Evolutionary conservation across 371 early-diverging fungal species (phyloP).

Genomic region (Mortierella sp.): DNA sequence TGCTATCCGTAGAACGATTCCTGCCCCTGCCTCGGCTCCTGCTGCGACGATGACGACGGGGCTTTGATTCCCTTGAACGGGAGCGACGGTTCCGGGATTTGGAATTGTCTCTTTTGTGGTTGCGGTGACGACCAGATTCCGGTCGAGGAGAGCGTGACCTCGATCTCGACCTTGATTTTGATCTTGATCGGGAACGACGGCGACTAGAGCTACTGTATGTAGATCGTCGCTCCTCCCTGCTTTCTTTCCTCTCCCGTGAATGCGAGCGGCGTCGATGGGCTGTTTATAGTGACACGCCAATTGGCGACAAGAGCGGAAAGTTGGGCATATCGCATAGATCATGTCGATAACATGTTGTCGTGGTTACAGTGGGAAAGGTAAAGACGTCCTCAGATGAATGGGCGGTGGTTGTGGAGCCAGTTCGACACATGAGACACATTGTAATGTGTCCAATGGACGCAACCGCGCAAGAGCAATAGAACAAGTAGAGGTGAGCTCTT

Average conservation of each 20-base stretch:
- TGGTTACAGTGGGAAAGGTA: background rate
- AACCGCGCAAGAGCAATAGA: constrained; percentile 2
- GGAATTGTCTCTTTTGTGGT: constrained; percentile 13
- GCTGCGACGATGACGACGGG: constrained; percentile 30
- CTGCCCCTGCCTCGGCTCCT: constrained; percentile 12
- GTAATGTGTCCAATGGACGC: constrained; percentile 25
- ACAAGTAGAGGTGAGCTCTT: constrained; percentile 7
- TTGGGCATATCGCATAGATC: no score
- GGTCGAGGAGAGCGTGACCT: constrained; percentile 27
- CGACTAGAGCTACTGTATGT: constrained; percentile 7
- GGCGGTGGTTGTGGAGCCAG: background rate
- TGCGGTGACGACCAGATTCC: constrained; percentile 9
- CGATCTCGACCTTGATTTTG: constrained; percentile 25
- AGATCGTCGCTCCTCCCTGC: constrained; percentile 14
- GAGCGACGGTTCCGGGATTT: constrained; percentile 17
- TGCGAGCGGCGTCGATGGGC: constrained; percentile 39
- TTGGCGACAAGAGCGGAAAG: no score
- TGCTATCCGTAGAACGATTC: constrained; percentile 27
- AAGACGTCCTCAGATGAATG: constrained; percentile 4
- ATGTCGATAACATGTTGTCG: background rate
- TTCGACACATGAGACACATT: background rate
- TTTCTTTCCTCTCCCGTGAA: constrained; percentile 20
- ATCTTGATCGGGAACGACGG: constrained; percentile 22
- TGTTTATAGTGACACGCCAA: background rate
- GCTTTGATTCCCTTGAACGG: constrained; percentile 7